Conservation (phyloP, 306 rosid species). For the Quercus engelmannii region DNA sequence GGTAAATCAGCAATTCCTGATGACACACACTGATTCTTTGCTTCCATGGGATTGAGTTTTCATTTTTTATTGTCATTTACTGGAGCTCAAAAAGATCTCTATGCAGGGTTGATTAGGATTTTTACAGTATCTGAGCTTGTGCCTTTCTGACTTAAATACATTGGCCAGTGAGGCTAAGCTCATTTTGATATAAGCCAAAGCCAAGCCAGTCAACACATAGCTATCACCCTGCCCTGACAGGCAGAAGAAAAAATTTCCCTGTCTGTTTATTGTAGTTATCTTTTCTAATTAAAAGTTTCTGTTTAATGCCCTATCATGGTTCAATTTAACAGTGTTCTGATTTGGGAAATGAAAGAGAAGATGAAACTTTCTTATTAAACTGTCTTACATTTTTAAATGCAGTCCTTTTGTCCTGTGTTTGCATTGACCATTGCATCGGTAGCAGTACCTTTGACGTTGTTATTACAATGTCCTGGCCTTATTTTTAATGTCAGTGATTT, state of each 20-base stretch:
- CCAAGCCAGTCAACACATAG: not conserved
- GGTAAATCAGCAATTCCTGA: too few species aligned
- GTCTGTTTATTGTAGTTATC: not conserved
- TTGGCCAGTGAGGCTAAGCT: not conserved
- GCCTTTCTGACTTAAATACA: not conserved
- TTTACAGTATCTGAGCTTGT: not conserved
- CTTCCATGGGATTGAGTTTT: too few species aligned
- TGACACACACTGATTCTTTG: too few species aligned
- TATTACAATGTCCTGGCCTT: constrained; percentile 2
- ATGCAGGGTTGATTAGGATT: not conserved
- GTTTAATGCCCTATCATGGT: not conserved
- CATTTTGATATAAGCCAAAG: not conserved
- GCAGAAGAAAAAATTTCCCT: not conserved
- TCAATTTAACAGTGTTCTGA: not conserved
- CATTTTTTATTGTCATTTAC: too few species aligned
- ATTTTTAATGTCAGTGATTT: not conserved
- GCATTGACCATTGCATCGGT: not conserved
- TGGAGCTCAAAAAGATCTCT: not conserved
- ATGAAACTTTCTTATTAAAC: not conserved
- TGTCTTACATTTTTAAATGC: not conserved
- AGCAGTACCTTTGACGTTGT: not conserved
- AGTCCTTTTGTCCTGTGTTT: not conserved
- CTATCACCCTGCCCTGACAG: not conserved
- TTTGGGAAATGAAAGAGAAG: not conserved
- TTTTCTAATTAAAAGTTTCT: not conserved